These are phyloP conservation scores for Dichotomocladium elegans DNA, from an alignment of 371 early-diverging fungal species.

Conservation along the genomic window DNA sequence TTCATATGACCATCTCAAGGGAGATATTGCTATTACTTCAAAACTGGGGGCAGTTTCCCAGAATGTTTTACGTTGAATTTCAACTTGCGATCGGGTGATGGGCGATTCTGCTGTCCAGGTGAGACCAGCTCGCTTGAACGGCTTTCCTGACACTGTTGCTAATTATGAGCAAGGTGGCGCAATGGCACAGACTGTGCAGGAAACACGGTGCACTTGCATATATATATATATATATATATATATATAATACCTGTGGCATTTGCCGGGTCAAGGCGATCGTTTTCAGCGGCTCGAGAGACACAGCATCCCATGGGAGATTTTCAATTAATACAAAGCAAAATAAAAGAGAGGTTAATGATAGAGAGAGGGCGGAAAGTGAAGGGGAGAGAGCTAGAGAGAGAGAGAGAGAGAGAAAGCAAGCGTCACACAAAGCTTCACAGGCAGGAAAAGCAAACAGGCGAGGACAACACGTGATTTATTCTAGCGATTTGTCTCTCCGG, in stretches of 20 bases:
- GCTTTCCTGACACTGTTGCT: conserved; percentile 23
- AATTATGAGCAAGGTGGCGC: background rate
- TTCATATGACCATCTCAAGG: background rate
- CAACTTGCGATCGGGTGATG: conserved; percentile 42
- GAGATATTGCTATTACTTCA: conserved; percentile 42
- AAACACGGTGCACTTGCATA: too few relatives aligned
- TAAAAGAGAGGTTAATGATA: conserved; percentile 3
- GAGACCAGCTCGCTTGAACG: conserved; percentile 25
- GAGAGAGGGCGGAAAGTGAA: background rate
- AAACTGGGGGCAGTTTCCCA: conserved; percentile 75
- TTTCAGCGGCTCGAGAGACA: conserved; percentile 20
- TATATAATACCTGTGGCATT: conserved; percentile 4
- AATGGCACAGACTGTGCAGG: too few relatives aligned
- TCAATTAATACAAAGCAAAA: conserved; percentile 1
- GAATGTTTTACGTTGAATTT: conserved; percentile 55
- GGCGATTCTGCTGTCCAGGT: conserved; percentile 43
- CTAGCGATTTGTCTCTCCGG: too few relatives aligned
- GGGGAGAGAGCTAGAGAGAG: background rate
- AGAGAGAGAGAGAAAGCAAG: conserved; percentile 4
- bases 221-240: too few relatives aligned
- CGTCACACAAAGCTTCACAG: too few relatives aligned
- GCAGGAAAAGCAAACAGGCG: too few relatives aligned
- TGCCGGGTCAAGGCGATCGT: background rate
- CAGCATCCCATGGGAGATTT: conserved; percentile 33
- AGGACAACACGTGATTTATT: too few relatives aligned